Evolutionary conservation across 2,329 filamentous ascomycete species (phyloP).

Genomic region (Daldinia sp.): DNA sequence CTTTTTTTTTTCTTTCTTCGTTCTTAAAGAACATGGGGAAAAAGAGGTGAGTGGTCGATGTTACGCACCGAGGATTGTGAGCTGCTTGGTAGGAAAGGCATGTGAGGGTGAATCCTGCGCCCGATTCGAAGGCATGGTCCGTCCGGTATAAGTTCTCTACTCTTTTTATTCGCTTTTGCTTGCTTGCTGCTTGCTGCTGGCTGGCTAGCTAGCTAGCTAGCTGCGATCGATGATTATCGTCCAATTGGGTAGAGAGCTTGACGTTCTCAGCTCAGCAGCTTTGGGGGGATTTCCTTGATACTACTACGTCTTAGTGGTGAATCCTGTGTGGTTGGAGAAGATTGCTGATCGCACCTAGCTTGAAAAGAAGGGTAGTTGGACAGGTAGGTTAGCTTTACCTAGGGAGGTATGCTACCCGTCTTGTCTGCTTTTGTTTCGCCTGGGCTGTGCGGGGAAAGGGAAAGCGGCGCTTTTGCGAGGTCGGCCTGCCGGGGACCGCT

Average conservation of each 20-base stretch:
- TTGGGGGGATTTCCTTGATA: conserved; percentile 13
- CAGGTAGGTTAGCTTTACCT: conserved; percentile 1
- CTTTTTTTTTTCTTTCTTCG: neutral
- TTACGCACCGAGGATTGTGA: conserved; percentile 57
- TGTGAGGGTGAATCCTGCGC: conserved; percentile 29
- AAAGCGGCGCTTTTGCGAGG: conserved; percentile 23
- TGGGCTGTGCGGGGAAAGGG: conserved; percentile 40
- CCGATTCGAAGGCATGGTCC: conserved; percentile 37
- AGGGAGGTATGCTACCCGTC: neutral
- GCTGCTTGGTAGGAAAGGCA: conserved; percentile 60
- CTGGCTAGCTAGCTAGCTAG: neutral
- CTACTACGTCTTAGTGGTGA: conserved; percentile 24
- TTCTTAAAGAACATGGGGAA: neutral
- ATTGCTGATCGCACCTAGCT: conserved; percentile 37
- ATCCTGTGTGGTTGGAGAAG: conserved; percentile 32
- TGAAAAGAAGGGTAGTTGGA: conserved; percentile 12
- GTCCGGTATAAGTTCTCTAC: neutral
- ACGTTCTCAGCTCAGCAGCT: neutral
- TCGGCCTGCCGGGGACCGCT: conserved; percentile 21
- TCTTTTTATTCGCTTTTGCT: neutral
- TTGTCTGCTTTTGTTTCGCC: conserved; percentile 2
- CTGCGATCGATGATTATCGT: neutral
- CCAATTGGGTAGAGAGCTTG: conserved; percentile 1
- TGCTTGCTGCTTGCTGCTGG: neutral
- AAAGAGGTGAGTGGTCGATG: neutral